A percentile compares a stretch with the other conserved stretches of the same genome.
Evolutionary conservation across 371 early-diverging fungal genomes (phyloP).

Genomic region (Mortierella sp.): DNA sequence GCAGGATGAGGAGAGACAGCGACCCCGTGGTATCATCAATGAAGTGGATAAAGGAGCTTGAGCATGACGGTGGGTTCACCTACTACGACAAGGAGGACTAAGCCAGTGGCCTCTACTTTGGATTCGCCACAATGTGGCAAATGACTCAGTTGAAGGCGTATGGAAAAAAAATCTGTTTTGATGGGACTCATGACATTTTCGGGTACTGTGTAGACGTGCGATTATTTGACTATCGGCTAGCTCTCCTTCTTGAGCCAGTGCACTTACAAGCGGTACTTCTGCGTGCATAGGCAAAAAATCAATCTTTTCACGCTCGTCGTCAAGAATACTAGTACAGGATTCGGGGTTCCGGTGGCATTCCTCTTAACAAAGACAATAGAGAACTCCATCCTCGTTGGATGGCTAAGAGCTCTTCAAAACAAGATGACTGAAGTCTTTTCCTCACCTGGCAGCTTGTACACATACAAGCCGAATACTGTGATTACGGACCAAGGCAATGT

Average conservation of each 20-base stretch:
- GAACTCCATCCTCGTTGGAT: neutral
- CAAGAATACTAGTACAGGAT: conserved; percentile 21
- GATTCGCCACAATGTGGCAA: conserved; percentile 28
- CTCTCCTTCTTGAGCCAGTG: neutral
- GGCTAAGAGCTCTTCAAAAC: conserved; percentile 11
- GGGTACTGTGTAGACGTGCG: conserved; percentile 5
- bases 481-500: conserved; percentile 30
- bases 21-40: conserved; percentile 15
- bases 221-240: conserved; percentile 1
- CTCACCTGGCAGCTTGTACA: conserved; percentile 7
- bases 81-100: conserved; percentile 15
- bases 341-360: conserved; percentile 28
- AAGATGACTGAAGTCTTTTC: conserved; percentile 25
- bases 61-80: conserved; percentile 8
- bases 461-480: conserved; percentile 10
- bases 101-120: conserved; percentile 16
- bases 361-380: conserved; percentile 8
- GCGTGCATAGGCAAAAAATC: conserved; percentile 2
- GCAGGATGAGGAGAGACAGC: conserved; percentile 12
- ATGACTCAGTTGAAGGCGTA: conserved; percentile 9
- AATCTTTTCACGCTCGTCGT: conserved; percentile 22
- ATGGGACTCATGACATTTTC: conserved; percentile 23
- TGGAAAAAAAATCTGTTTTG: conserved; percentile 16
- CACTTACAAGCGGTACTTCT: neutral
- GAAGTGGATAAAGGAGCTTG: conserved; percentile 26